Evolutionary conservation across 345 rosid species (phyloP), one percentile per base, ranked within the genome.

Genomic region (Hirschfeldia incana): DNA sequence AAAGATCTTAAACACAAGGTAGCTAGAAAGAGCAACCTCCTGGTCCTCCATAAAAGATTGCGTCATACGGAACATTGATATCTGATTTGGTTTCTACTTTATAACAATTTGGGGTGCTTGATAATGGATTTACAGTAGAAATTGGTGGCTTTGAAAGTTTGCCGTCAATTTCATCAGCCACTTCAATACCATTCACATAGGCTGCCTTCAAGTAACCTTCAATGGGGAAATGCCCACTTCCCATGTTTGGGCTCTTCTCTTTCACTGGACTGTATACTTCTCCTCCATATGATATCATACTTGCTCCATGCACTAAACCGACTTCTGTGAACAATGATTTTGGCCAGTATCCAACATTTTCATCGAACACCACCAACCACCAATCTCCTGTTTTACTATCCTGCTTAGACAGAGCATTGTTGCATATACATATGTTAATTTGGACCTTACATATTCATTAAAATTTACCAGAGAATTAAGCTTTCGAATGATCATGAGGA

Each of bases 81-180:
- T 42, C 49, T 42, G 49, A 10, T 42, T 42, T 42, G 49, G 49
- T 39, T 39, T 39, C 34, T 5, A 17, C 65, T 49, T 12, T 55
- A 53, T 75, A 75, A 75, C 74, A 76, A 6, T 27, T 39, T 6
- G 74, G 79, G 5, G 37, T 76, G 67, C 26, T 42, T 21, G 73
- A 30, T 51, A 29, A 51, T 63, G 44, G 7, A 11, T 51, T 65
- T 42, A 65, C 6, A 6, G 1, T 13, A 3, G 5, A 21, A 32
- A 16, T 1, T 7, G 70, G 17, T 46, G 78, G 78, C 29, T 4
- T 64, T n/a, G 13, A 1, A 49, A 42, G 39, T 36, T 6, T 15
- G 7, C 27, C 51, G 13, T 17, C 28, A 55, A 55, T 55, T 13
- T 51, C 59, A 53, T 53, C 5, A 17, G 26, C 26, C 59, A 53